Base-by-base conservation (phyloP, 2,329 filamentous ascomycete genomes). In the Fusarium humuli region DNA sequence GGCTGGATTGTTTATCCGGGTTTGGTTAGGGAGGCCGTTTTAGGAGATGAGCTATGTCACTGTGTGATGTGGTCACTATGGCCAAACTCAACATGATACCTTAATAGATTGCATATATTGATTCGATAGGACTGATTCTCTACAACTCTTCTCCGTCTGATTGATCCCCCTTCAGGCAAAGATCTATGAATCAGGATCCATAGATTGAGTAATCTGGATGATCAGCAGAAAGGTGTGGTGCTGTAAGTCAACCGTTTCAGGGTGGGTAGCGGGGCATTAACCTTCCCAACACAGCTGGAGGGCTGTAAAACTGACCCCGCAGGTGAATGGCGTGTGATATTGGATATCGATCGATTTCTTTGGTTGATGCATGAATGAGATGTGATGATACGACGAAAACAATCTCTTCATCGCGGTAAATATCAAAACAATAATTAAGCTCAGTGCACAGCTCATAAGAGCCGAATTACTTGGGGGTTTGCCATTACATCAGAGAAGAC, bases 1-100 rank as follows among this genome's bases (percentile, higher is more conserved):
- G 63, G 63, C 67, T 50, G 53, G 61, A 70, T 61, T 54, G 68
- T 71, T 71, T 65, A 69, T 71, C 67, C 67, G 54, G 18, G 48
- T 41, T 63, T 48, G 46, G 56, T 37, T 48, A 61, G 44, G 34
- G 37, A 42, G 34, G 42, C 48, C 47, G 42, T 58, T 64, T 67
- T 53, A 12, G 42, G 55, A 61, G 30, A 49, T 55, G 55, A 55
- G 48, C 23, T 61, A 41, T 53, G 49, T 42, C 49, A 53, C 47
- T 40, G 47, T 41, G 29, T 23, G 25, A 25, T 41, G 40, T 32
- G 40, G 27, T 58, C 27, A 48, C n/a, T 20, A 49, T 37, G 8
- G 13, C 22, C 37, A 45, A 13, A 22, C 22, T 37, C 14, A 32
- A 34, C 25, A 22, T 32, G 29, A 18, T 29, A 7, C 16, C 22